phyloP scores from a whole-genome alignment of 768 basidiomycete genomes.

The Mycena venus region DNA sequence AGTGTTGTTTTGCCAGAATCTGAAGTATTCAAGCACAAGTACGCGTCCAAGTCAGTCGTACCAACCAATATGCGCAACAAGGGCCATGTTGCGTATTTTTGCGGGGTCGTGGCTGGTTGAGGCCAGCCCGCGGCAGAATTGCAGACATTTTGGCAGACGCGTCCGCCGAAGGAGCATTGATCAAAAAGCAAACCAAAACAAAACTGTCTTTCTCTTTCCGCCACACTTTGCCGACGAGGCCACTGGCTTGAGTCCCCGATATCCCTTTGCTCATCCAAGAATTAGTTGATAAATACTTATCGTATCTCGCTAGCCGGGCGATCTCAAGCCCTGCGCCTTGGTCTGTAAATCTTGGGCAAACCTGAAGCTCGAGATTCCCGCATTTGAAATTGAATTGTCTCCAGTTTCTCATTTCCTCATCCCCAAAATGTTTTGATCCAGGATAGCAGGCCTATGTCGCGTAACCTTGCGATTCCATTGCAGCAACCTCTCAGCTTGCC shows the following conservation, averaged over 20 bases:
- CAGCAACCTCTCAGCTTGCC: no score
- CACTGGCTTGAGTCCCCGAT: neutral
- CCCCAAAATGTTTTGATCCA: no score
- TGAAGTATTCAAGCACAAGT: conserved; percentile 42
- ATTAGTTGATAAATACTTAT: no score
- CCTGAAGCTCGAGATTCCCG: no score
- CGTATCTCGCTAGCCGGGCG: no score
- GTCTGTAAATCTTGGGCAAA: no score
- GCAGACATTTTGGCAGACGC: conserved; percentile 20
- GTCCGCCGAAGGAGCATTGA: conserved; percentile 16
- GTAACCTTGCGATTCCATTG: no score
- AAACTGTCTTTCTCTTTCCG: neutral
- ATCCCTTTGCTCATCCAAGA: no score
- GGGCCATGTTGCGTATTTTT: conserved; percentile 81
- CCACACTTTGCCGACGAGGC: neutral
- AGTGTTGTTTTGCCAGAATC: conserved; percentile 93
- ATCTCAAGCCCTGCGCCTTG: no score
- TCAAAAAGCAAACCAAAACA: neutral
- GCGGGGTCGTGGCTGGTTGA: conserved; percentile 52
- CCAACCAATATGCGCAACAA: conserved; percentile 91
- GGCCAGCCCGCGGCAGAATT: conserved; percentile 38
- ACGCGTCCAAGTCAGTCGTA: conserved; percentile 15
- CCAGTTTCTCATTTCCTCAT: no score
- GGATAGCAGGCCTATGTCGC: no score
- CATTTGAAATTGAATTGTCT: no score